Evolutionary conservation across 768 basidiomycete species (phyloP).

Genomic region (Leccinum variicolor): DNA sequence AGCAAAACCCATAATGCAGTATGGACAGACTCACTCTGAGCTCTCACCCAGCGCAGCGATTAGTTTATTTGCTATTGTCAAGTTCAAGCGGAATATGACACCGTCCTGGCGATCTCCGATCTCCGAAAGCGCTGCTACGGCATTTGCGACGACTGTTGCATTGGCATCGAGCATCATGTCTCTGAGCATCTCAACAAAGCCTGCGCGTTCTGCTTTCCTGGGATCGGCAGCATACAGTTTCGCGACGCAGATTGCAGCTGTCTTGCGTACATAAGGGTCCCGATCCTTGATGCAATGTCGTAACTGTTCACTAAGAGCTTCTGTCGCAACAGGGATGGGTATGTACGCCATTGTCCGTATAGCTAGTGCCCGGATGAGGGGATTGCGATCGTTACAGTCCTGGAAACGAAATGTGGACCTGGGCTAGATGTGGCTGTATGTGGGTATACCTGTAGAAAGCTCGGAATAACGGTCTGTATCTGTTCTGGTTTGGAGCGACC

Average conservation of each 20-base stretch:
- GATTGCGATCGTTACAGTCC: conserved; percentile 96
- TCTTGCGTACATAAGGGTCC: conserved; percentile 98
- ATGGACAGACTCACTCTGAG: conserved; percentile 74
- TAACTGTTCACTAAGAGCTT: conserved; percentile 83
- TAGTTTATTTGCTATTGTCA: conserved; percentile 84
- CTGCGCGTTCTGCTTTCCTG: conserved; percentile 80
- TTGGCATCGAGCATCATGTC: conserved; percentile 92
- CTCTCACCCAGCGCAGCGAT: conserved; percentile 91
- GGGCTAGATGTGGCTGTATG: conserved; percentile 4
- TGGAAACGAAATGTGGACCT: conserved; percentile 32
- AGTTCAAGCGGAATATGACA: conserved; percentile 87
- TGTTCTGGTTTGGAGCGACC: conserved; percentile 92
- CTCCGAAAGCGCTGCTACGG: conserved; percentile 95
- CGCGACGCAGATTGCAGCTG: conserved; percentile 95
- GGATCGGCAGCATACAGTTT: conserved; percentile 92
- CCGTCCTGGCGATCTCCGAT: conserved; percentile 94
- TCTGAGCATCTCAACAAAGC: conserved; percentile 87
- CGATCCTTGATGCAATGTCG: conserved; percentile 90
- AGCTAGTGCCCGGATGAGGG: conserved; percentile 92
- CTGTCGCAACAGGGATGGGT: conserved; percentile 83
- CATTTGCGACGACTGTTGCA: conserved; percentile 96
- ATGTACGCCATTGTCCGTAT: conserved; percentile 99
- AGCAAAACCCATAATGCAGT: conserved; percentile 4
- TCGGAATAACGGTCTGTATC: conserved; percentile 86
- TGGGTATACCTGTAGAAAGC: conserved; percentile 74